These are phyloP conservation scores for Hypericum perforatum DNA, from an alignment of 345 rosid genomes.

Conservation along the genomic window DNA sequence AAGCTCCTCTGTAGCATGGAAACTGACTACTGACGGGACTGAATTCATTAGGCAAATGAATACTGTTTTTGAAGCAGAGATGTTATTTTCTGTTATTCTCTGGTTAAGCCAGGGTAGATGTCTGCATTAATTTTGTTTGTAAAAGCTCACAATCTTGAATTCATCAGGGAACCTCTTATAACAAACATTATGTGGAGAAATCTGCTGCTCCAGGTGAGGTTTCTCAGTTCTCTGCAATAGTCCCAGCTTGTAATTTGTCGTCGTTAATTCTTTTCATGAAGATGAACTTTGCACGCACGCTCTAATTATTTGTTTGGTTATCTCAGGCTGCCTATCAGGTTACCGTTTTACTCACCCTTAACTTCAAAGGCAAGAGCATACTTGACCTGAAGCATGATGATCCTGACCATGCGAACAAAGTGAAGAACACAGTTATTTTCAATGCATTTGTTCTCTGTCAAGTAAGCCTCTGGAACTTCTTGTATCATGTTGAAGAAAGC, in stretches of 20 bases:
- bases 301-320: not conserved
- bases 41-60: no score
- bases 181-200: constrained; percentile 33
- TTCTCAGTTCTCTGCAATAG: not conserved
- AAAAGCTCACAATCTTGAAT: no score
- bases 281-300: not conserved
- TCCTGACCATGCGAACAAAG: constrained; percentile 14
- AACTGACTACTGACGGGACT: no score
- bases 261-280: not conserved
- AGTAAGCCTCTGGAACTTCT: constrained; percentile 6
- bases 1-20: no score
- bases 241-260: not conserved
- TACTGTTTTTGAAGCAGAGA: no score
- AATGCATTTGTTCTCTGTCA: constrained; percentile 31
- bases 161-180: constrained; percentile 23
- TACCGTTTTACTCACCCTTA: constrained; percentile 19
- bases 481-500: no score
- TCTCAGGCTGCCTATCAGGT: constrained; percentile 27
- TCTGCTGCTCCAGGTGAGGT: constrained; percentile 22
- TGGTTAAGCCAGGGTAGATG: no score
- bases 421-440: constrained; percentile 28
- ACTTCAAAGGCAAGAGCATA: constrained; percentile 21
- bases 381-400: constrained; percentile 11
- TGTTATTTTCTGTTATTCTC: no score
- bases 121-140: no score